Percentiles rank a stretch among this genome's conserved stretches.
Conservation (phyloP, 768 basidiomycete species). For the Termitomyces sp. region DNA sequence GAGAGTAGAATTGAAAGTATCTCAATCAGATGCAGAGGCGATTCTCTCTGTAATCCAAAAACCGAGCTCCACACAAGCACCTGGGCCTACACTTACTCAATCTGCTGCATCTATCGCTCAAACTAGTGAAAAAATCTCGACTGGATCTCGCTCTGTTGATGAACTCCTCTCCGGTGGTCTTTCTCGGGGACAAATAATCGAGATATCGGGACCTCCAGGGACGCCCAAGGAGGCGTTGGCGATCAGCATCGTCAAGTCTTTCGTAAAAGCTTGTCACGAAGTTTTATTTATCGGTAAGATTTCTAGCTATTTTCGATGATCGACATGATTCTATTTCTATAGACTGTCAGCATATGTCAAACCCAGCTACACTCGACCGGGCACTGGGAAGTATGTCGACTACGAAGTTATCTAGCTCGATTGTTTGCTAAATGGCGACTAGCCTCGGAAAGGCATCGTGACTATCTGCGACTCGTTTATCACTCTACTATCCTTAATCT, state of each 20-base stretch:
- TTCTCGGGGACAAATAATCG: slow-evolving; percentile 56
- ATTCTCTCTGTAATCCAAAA: slow-evolving; percentile 41
- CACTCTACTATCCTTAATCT: slow-evolving; percentile 43
- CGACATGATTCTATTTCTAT: slow-evolving; percentile 5
- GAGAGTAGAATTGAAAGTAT: slow-evolving; percentile 46
- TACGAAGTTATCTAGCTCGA: neutral
- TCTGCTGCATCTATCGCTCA: slow-evolving; percentile 45
- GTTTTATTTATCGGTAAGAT: slow-evolving; percentile 62
- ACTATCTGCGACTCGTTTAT: slow-evolving; percentile 26
- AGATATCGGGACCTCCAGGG: slow-evolving; percentile 77
- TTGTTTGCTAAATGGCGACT: neutral
- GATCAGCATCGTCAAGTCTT: slow-evolving; percentile 43
- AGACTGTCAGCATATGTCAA: slow-evolving; percentile 49
- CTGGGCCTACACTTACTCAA: slow-evolving; percentile 41
- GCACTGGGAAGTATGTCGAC: slow-evolving; percentile 21
- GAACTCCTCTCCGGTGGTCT: slow-evolving; percentile 62
- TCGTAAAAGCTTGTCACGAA: slow-evolving; percentile 44
- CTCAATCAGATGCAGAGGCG: slow-evolving; percentile 40
- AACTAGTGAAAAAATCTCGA: slow-evolving; percentile 29
- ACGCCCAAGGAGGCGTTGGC: slow-evolving; percentile 59
- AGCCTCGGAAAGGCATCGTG: slow-evolving; percentile 11
- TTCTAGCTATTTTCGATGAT: slow-evolving; percentile 6
- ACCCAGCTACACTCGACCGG: slow-evolving; percentile 25
- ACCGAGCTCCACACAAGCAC: slow-evolving; percentile 15
- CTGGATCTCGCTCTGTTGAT: slow-evolving; percentile 50